Conservation (phyloP, 2,329 filamentous ascomycete genomes). For the Phialocephala subalpina region DNA sequence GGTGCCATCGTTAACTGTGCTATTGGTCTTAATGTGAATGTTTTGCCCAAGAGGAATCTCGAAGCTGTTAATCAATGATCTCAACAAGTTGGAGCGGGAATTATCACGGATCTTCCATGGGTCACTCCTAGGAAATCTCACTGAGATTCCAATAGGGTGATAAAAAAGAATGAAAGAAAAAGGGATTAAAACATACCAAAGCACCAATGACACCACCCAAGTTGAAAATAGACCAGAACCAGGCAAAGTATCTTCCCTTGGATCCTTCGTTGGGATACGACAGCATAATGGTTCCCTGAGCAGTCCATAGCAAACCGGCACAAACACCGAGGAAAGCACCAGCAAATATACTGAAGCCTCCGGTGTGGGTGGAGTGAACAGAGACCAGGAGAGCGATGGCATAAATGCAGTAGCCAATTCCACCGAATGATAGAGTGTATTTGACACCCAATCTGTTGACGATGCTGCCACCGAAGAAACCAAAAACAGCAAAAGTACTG, state of each 20-base stretch:
- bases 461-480: slow-evolving; percentile 78
- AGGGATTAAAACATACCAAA: slow-evolving; percentile 56
- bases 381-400: slow-evolving; percentile 75
- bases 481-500: slow-evolving; percentile 63
- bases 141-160: no score
- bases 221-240: slow-evolving; percentile 97
- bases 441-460: slow-evolving; percentile 79
- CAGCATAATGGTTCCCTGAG: slow-evolving; percentile 89
- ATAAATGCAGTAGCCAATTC: slow-evolving; percentile 80
- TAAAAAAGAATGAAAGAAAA: no score
- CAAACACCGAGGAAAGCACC: slow-evolving; percentile 80
- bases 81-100: no score
- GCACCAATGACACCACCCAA: slow-evolving; percentile 87
- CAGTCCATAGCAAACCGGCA: slow-evolving; percentile 83
- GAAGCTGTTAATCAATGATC: no score
- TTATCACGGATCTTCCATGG: no score
- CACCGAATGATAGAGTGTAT: slow-evolving; percentile 73
- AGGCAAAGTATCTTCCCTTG: slow-evolving; percentile 89
- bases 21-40: slow-evolving; percentile 60
- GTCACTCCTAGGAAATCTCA: no score
- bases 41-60: slow-evolving; percentile 77
- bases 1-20: slow-evolving; percentile 76
- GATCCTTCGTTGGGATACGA: slow-evolving; percentile 81
- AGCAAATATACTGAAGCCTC: slow-evolving; percentile 80
- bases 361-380: slow-evolving; percentile 72